Evolutionary conservation across 352 stramenopile genomes (phyloP).

Genomic region (Phytophthora ohioensis): DNA sequence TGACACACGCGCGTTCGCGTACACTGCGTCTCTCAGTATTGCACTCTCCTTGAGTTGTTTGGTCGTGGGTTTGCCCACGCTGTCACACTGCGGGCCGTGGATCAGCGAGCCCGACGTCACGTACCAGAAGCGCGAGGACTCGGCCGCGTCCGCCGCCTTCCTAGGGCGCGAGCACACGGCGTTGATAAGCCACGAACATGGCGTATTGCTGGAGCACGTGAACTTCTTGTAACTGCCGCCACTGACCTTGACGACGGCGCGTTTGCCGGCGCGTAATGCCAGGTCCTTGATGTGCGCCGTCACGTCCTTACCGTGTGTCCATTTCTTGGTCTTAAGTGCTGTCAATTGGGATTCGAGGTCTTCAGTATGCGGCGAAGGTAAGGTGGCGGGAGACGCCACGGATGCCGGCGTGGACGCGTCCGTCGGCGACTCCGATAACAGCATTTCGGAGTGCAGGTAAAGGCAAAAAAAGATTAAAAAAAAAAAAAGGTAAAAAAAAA

Average conservation of each 20-base stretch:
- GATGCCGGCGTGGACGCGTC: background rate
- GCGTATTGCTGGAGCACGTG: constrained; percentile 48
- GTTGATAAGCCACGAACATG: constrained; percentile 59
- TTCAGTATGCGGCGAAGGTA: background rate
- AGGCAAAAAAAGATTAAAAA: no score
- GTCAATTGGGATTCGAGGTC: constrained; percentile 30
- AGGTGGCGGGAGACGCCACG: background rate
- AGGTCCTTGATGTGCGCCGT: constrained; percentile 64
- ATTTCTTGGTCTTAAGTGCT: constrained; percentile 46
- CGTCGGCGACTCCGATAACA: background rate
- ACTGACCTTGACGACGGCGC: constrained; percentile 54
- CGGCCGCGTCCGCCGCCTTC: constrained; percentile 15
- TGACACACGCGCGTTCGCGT: constrained; percentile 51
- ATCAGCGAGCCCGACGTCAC: constrained; percentile 55
- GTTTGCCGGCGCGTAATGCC: constrained; percentile 52
- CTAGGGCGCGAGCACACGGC: constrained; percentile 53
- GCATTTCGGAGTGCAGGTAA: no score
- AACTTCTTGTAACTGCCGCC: constrained; percentile 72
- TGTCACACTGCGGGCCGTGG: constrained; percentile 48
- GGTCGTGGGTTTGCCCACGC: constrained; percentile 50
- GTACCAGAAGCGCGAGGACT: constrained; percentile 51
- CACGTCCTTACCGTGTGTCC: constrained; percentile 49
- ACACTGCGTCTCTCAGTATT: constrained; percentile 52
- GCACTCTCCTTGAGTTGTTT: constrained; percentile 52
- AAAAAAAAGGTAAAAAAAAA: no score